Evolutionary conservation across 2,329 filamentous ascomycete genomes (phyloP).

Genomic region (Coniochaeta prunicola): DNA sequence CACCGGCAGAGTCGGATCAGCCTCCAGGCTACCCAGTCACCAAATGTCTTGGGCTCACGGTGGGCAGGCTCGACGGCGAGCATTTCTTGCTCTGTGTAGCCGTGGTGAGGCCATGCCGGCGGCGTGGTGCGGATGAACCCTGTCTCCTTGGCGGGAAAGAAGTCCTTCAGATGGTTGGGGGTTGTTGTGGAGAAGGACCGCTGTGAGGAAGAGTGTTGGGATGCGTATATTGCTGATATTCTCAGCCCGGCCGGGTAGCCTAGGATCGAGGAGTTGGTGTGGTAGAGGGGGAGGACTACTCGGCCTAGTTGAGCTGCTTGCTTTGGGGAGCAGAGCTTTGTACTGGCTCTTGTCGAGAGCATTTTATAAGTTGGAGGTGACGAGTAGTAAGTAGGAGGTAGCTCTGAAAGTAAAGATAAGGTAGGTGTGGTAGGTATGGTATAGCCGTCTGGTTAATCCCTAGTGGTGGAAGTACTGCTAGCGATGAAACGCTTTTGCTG

Average conservation of each 20-base stretch:
- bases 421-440: neutral
- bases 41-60: conserved; percentile 61
- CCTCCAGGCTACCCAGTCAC: conserved; percentile 72
- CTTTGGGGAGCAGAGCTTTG: conserved; percentile 18
- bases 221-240: conserved; percentile 15
- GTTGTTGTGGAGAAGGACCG: conserved; percentile 44
- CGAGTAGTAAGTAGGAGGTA: neutral
- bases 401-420: too few species aligned
- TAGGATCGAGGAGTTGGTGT: conserved; percentile 9
- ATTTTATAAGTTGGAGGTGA: conserved; percentile 9
- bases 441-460: too few species aligned
- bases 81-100: conserved; percentile 78
- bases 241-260: conserved; percentile 18
- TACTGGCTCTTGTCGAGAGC: conserved; percentile 18
- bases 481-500: neutral
- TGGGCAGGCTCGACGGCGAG: conserved; percentile 66
- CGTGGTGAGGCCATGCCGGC: conserved; percentile 63
- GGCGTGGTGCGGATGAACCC: conserved; percentile 54
- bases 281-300: conserved; percentile 10
- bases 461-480: neutral
- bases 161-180: conserved; percentile 40
- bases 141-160: conserved; percentile 57
- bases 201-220: conserved; percentile 13
- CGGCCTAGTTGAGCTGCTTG: conserved; percentile 18
- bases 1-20: conserved; percentile 60